Base-by-base conservation (phyloP, 768 basidiomycete genomes). In the Suillus occidentalis region DNA sequence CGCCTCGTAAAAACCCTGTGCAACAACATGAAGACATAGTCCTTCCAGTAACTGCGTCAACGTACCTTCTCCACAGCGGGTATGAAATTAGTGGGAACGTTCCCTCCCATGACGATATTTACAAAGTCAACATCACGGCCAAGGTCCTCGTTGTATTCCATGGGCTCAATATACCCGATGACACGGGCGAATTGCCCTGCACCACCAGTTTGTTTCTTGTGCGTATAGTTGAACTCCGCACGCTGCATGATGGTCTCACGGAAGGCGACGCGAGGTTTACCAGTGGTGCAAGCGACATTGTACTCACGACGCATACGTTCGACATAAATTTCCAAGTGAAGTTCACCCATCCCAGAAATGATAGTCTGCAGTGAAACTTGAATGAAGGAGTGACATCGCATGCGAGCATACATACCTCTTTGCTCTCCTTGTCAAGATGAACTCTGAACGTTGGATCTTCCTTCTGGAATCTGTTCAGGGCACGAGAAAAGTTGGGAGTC, bases 401-500 rank as follows among this genome's bases (percentile, higher is more conserved):
- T 42, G 56, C 13, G 2, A 4, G 61, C 75, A 67, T 70, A 92
- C 94, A 67, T 69, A 92, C 94, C 87, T 99, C 97, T 77, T 97
- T 95, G 73, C 91, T 93, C 73, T 97, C 96, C 34, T 83, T 77
- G 77, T 99, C 97, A 67, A 99, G 85, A 75, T 99, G 97, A 2
- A 99, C 97, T 60, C 91, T 89, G 88, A 99, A 99, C 0, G 97
- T 99, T 1, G 97, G 97, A 74, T 99, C 97, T 75, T 99, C 97
- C 78, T 95, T 96, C 78, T 97, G 91, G 88, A 99, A 99, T 37
- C 97, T 90, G 75, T 95, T 95, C 61, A 99, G 85, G 1, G 97
- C 97, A 25, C 95, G 90, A 28, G 96, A 97, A 77, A 99, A 99
- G 77, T 97, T 95, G 68, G 97, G 95, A 0, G 94, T 90, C 77